Base-by-base conservation (phyloP, 768 basidiomycete species). In the Filobasidium floriforme region DNA sequence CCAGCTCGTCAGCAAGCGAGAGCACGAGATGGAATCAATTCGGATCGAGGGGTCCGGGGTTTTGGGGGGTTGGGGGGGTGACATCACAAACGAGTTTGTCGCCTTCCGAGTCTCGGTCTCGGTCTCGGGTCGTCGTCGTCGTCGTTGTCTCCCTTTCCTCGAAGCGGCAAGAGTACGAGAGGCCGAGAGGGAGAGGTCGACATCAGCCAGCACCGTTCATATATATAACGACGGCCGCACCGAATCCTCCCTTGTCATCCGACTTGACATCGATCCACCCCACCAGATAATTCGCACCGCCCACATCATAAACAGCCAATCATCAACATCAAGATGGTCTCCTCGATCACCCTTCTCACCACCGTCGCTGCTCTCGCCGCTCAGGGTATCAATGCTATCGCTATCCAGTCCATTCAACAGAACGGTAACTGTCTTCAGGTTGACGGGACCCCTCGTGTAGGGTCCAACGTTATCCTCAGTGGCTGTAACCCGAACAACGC, bases 401-500 rank as follows among this genome's bases (percentile, higher is more conserved):
- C 69, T 14, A 67, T 72, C 7, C 71, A 72, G 49, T 51, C 67
- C 10, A 52, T 72, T 18, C 55, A 59, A 10, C 62, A 62, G 15
- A 41, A 60, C 15, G 65, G 65, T 26, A 66, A 72, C 49, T 72
- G 71, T 60, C 68, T 69, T 28, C 64, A 66, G 55, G 67, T 70
- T 0, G 59, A 64, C 12, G 64, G 64, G 1, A 68, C 62, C 28
- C 69, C 71, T 19, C n/a, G 64, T 26, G 44, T 28, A 11, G 68
- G 68, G 11, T 52, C 65, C 18, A 19, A 60, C 24, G 69, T 72
- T 28, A 57, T 54, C 22, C 46, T 72, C 15, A 67, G 61, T 1
- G 41, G 64, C 1, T 72, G 71, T 46, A 70, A 67, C 57, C 44
- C 46, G 43, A 54, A 43, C 44, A 72, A 72, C 63, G 60, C 41